Conservation (phyloP, 768 basidiomycete species). For the Tylopilus intermedius region DNA sequence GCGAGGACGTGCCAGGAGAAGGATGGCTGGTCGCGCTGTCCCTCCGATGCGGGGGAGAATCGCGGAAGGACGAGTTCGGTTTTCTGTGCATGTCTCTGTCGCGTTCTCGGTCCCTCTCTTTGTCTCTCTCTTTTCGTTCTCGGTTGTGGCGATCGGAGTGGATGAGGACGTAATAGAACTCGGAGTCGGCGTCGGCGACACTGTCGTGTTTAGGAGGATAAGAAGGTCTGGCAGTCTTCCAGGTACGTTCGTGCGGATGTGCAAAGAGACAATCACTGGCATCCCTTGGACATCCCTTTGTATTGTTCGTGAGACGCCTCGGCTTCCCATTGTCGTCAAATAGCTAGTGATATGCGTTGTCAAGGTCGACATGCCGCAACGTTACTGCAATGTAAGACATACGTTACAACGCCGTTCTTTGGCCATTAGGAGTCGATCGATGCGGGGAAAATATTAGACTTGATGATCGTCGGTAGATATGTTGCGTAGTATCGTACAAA, state of each 20-base stretch:
- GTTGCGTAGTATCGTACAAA: slow-evolving; percentile 16
- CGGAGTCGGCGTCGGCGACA: slow-evolving; percentile 20
- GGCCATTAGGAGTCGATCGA: neutral
- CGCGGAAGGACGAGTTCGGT: neutral
- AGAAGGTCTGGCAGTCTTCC: slow-evolving; percentile 28
- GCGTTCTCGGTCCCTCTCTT: neutral
- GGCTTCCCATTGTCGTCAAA: slow-evolving; percentile 27
- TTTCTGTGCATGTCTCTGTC: slow-evolving; percentile 9
- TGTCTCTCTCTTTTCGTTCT: slow-evolving; percentile 5
- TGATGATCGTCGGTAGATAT: neutral
- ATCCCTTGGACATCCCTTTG: slow-evolving; percentile 19
- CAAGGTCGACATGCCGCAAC: neutral
- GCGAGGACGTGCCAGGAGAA: slow-evolving; percentile 15
- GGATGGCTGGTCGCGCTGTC: slow-evolving; percentile 11
- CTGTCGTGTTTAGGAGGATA: slow-evolving; percentile 18
- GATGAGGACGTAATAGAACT: slow-evolving; percentile 20
- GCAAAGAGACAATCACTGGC: slow-evolving; percentile 25
- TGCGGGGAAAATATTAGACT: neutral
- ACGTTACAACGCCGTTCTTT: slow-evolving; percentile 31
- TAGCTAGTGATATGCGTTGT: slow-evolving; percentile 15
- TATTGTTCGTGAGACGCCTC: slow-evolving; percentile 19
- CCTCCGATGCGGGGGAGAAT: slow-evolving; percentile 16
- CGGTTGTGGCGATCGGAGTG: slow-evolving; percentile 13
- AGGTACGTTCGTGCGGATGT: slow-evolving; percentile 31
- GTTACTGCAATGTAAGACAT: slow-evolving; percentile 8